phyloP scores from a whole-genome alignment of 441 rosid genomes.

The Euphorbia schlechtendalii region DNA sequence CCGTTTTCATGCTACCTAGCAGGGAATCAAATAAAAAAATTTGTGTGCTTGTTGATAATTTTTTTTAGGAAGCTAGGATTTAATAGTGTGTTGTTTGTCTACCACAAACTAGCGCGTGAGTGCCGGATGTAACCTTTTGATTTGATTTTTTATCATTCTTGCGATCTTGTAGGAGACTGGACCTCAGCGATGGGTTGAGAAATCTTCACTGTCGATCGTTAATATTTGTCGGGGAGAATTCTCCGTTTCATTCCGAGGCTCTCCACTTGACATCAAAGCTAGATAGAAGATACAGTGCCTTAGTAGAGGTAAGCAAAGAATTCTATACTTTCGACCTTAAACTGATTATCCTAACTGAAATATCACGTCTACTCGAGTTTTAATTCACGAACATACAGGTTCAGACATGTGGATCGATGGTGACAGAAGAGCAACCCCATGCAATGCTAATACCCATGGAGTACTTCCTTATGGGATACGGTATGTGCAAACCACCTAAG shows the following conservation, averaged over 20 bases:
- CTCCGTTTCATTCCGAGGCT: slow-evolving; percentile 83
- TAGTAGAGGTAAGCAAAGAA: slow-evolving; percentile 76
- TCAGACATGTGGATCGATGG: slow-evolving; percentile 93
- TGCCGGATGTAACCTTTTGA: too few relatives aligned
- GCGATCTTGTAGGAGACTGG: slow-evolving; percentile 57
- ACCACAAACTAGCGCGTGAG: too few relatives aligned
- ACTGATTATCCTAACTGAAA: too few relatives aligned
- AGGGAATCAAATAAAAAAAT: too few relatives aligned
- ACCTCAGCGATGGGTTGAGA: slow-evolving; percentile 61
- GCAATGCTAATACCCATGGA: slow-evolving; percentile 95
- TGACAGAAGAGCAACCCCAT: slow-evolving; percentile 96
- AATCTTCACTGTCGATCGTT: slow-evolving; percentile 73
- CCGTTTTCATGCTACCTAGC: too few relatives aligned
- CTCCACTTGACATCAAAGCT: slow-evolving; percentile 82
- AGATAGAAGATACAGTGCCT: slow-evolving; percentile 76
- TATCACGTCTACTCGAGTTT: neutral
- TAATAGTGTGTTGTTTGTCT: too few relatives aligned
- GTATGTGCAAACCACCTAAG: slow-evolving; percentile 57
- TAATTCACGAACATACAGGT: slow-evolving; percentile 45
- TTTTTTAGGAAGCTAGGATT: too few relatives aligned
- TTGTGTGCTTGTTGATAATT: too few relatives aligned
- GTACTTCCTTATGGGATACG: slow-evolving; percentile 77
- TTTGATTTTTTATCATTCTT: too few relatives aligned
- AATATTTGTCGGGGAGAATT: slow-evolving; percentile 81
- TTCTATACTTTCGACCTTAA: slow-evolving; percentile 2